Evolutionary conservation across 73 alveolate genomes (phyloP).

Genomic region (Paramecium sexaurelia): DNA sequence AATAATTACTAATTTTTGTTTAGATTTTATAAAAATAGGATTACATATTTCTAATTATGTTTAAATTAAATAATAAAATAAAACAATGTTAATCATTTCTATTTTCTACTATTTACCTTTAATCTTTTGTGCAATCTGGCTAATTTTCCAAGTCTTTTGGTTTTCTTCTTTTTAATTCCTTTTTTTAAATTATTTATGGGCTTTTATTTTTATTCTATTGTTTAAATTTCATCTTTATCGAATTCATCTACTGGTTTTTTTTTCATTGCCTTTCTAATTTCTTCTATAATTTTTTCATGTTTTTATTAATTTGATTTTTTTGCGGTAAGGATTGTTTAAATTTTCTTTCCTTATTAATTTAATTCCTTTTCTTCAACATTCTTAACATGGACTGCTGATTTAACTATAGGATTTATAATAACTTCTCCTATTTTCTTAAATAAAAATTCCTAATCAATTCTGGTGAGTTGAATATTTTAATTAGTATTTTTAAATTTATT

Average conservation of each 20-base stretch:
- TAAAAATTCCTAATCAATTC: not conserved
- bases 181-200: not conserved
- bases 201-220: not conserved
- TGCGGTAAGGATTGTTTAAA: not conserved
- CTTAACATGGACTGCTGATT: not conserved
- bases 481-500: not conserved
- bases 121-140: not conserved
- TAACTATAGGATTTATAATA: not conserved
- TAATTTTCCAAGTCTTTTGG: slow-evolving; percentile 2
- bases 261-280: not conserved
- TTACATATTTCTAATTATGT: not conserved
- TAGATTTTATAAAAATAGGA: no score
- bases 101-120: not conserved
- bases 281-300: slow-evolving; percentile 22
- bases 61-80: not conserved
- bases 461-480: not conserved
- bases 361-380: not conserved
- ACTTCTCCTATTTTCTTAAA: slow-evolving; percentile 2
- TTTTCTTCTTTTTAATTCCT: not conserved
- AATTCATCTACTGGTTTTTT: slow-evolving; percentile 8
- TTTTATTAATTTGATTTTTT: slow-evolving; percentile 15
- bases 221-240: not conserved
- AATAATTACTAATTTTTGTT: no score
- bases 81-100: not conserved
- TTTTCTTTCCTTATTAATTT: not conserved